Evolutionary conservation across 2,329 filamentous ascomycete genomes (phyloP).

Genomic region (Exophiala spinifera): DNA sequence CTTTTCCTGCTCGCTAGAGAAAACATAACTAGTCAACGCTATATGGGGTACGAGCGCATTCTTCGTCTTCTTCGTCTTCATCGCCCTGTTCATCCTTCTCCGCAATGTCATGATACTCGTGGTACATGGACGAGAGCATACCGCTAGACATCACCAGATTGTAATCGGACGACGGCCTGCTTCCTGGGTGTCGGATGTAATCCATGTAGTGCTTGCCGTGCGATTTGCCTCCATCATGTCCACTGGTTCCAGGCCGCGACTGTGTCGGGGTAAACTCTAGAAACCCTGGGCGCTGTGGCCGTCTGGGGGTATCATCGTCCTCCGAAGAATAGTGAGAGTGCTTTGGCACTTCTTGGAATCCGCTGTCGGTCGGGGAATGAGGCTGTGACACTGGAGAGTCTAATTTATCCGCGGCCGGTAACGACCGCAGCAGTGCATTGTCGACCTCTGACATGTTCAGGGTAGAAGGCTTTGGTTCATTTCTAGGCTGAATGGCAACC

Average conservation of each 20-base stretch:
- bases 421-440: not conserved
- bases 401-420: not conserved
- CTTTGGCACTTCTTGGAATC: not conserved
- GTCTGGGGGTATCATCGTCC: slow-evolving; percentile 11
- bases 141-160: slow-evolving; percentile 17
- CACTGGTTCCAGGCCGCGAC: slow-evolving; percentile 9
- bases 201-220: slow-evolving; percentile 21
- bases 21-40: slow-evolving; percentile 22
- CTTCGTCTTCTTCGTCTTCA: slow-evolving; percentile 8
- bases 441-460: not conserved
- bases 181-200: slow-evolving; percentile 22
- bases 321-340: slow-evolving; percentile 8
- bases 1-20: not conserved
- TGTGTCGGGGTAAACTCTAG: slow-evolving; percentile 9
- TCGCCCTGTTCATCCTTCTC: slow-evolving; percentile 5
- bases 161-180: slow-evolving; percentile 15
- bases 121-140: slow-evolving; percentile 12
- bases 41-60: slow-evolving; percentile 22
- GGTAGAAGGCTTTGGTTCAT: slow-evolving; percentile 3
- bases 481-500: not conserved
- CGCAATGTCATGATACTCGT: slow-evolving; percentile 10
- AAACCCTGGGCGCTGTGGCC: not conserved
- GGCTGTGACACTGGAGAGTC: not conserved
- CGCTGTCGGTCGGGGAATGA: slow-evolving; percentile 3
- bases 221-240: slow-evolving; percentile 9